phyloP scores from a whole-genome alignment of 805 yeast species.

The Yamadazyma endophytica region DNA sequence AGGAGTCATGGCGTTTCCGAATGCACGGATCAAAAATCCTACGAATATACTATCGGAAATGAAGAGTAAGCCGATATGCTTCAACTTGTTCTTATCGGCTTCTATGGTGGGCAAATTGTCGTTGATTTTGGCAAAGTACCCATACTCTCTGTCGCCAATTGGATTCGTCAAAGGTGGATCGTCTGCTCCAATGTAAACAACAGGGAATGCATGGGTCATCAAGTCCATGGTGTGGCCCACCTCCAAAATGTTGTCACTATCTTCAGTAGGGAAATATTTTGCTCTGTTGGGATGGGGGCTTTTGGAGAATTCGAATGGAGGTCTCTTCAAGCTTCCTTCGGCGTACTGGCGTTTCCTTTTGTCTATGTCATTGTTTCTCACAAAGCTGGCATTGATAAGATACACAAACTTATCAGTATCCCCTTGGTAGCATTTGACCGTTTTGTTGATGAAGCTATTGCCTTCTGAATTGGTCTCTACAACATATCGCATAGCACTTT shows the following conservation, averaged over 20 bases:
- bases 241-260: conserved; percentile 6
- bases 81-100: conserved; percentile 9
- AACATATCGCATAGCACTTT: conserved; percentile 24
- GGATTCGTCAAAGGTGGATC: conserved; percentile 8
- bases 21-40: conserved; percentile 20
- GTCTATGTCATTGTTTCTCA: conserved; percentile 21
- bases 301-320: conserved; percentile 27
- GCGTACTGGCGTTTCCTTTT: conserved; percentile 11
- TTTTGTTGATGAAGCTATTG: conserved; percentile 29
- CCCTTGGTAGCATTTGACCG: conserved; percentile 26
- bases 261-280: conserved; percentile 13
- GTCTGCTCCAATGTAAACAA: conserved; percentile 12
- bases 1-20: conserved; percentile 17
- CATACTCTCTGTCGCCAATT: conserved; percentile 19
- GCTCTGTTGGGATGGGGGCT: conserved; percentile 19
- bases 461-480: conserved; percentile 29
- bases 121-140: conserved; percentile 25
- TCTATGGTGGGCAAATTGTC: conserved; percentile 26
- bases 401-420: conserved; percentile 21
- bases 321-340: conserved; percentile 16
- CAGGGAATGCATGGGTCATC: conserved; percentile 23
- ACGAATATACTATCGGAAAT: conserved; percentile 29
- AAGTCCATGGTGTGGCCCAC: conserved; percentile 21
- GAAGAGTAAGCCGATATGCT: conserved; percentile 8
- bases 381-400: conserved; percentile 29